phyloP scores from a whole-genome alignment of 192 early-diverging fungal species.

The Coemansia sp. region DNA sequence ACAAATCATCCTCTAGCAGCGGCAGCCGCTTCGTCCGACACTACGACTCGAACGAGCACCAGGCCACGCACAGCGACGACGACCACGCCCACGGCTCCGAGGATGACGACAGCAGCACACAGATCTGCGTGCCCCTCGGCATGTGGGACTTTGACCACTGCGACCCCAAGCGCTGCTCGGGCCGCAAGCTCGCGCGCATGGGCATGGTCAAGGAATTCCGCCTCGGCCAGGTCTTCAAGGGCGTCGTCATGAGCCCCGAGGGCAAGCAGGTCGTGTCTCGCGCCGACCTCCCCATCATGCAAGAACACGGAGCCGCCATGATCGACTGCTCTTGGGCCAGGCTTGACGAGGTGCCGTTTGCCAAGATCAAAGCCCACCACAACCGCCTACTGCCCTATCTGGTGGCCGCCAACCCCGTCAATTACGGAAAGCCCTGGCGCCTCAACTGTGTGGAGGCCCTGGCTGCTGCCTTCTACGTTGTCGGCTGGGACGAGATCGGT shows the following conservation, averaged over 20 bases:
- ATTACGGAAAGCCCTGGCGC: conserved; percentile 95
- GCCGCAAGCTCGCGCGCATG: conserved; percentile 81
- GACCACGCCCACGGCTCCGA: not conserved
- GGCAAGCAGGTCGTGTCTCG: conserved; percentile 85
- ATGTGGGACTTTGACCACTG: conserved; percentile 99
- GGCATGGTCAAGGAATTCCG: conserved; percentile 76
- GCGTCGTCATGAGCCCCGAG: conserved; percentile 84
- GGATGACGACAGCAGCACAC: conserved; percentile 1
- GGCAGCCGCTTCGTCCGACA: conserved; percentile 12
- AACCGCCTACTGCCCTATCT: conserved; percentile 93
- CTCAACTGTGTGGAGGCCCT: conserved; percentile 98
- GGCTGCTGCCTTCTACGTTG: conserved; percentile 90
- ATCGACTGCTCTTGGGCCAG: conserved; percentile 98
- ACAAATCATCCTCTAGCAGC: not conserved
- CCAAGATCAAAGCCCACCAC: conserved; percentile 74
- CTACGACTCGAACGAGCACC: not conserved
- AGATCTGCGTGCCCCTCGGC: conserved; percentile 58
- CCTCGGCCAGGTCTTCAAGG: conserved; percentile 81
- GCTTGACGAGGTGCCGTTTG: conserved; percentile 92
- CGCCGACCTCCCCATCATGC: conserved; percentile 75
- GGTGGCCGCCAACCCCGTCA: conserved; percentile 94
- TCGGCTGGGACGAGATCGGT: conserved; percentile 68
- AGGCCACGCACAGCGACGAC: not conserved
- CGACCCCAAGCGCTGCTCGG: conserved; percentile 97
- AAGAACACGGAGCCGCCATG: conserved; percentile 77